A percentile compares a stretch with the other conserved stretches of the same genome.
phyloP scores from a whole-genome alignment of 2,329 filamentous ascomycete genomes.

The Fusarium liriodendri region DNA sequence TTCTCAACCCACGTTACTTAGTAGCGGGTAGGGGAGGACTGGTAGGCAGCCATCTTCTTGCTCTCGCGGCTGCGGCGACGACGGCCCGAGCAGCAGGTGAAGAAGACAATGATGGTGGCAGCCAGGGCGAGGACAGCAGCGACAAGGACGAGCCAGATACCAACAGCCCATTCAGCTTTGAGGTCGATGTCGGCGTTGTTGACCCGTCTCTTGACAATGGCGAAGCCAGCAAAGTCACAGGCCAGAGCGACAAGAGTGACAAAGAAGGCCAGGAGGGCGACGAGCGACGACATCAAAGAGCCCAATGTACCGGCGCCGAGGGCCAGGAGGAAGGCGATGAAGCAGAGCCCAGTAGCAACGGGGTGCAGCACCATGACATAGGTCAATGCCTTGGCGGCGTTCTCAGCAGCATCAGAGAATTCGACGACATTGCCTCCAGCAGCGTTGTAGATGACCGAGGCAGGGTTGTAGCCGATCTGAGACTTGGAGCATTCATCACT shows the following conservation, averaged over 20 bases:
- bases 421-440: slow-evolving; percentile 51
- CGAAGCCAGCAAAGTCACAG: slow-evolving; percentile 69
- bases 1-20: slow-evolving; percentile 2
- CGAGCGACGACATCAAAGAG: slow-evolving; percentile 61
- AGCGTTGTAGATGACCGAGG: slow-evolving; percentile 54
- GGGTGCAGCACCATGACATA: slow-evolving; percentile 72
- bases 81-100: slow-evolving; percentile 70
- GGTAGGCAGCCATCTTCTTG: slow-evolving; percentile 44
- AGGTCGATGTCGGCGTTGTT: slow-evolving; percentile 57
- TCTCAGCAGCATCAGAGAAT: slow-evolving; percentile 56
- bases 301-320: slow-evolving; percentile 64
- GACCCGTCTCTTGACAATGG: slow-evolving; percentile 64
- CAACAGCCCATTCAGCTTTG: slow-evolving; percentile 63
- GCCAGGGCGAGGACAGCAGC: slow-evolving; percentile 66
- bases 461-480: slow-evolving; percentile 67
- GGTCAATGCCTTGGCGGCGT: slow-evolving; percentile 63
- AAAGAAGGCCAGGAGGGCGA: slow-evolving; percentile 63
- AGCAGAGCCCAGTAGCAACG: slow-evolving; percentile 66
- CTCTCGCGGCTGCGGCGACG: slow-evolving; percentile 45
- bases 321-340: slow-evolving; percentile 68
- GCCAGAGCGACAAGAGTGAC: slow-evolving; percentile 62
- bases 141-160: slow-evolving; percentile 69
- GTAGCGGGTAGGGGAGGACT: slow-evolving; percentile 31
- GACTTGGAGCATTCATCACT: slow-evolving; percentile 61
- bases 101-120: slow-evolving; percentile 67